Conservation (phyloP, 2,329 filamentous ascomycete species). For the Cordyceps cicadae region DNA sequence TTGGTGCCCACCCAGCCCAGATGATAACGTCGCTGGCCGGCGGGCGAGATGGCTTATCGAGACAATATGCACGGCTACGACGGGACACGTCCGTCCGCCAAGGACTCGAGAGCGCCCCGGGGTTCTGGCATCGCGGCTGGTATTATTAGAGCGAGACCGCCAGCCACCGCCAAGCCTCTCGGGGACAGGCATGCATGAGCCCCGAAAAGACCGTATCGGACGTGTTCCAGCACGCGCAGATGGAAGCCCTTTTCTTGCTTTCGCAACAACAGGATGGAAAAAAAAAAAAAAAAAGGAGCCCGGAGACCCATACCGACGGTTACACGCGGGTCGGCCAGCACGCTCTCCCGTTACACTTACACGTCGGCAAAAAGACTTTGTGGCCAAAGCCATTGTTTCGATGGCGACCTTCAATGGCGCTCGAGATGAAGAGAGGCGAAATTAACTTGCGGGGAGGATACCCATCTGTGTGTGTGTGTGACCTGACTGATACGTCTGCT, state of each 20-base stretch:
- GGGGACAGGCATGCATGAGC: background rate
- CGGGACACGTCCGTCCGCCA: background rate
- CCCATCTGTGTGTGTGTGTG: background rate
- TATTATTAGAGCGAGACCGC: background rate
- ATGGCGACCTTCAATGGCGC: background rate
- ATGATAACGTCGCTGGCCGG: background rate
- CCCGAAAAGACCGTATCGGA: conserved; percentile 9
- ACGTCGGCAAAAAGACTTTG: too few species aligned
- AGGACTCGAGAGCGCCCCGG: background rate
- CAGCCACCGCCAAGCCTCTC: background rate
- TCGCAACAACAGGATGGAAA: background rate
- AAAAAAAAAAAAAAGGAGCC: background rate
- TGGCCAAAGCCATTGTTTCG: too few species aligned
- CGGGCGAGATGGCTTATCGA: background rate
- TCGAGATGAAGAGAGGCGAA: background rate
- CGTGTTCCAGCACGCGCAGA: conserved; percentile 1
- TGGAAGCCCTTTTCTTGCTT: background rate
- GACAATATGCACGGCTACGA: background rate
- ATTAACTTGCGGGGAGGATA: background rate
- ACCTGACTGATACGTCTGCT: background rate
- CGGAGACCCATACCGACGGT: conserved; percentile 10
- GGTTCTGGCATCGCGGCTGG: too few species aligned
- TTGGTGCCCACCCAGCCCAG: too few species aligned
- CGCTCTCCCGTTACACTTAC: background rate
- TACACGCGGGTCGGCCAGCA: conserved; percentile 1